Base-by-base conservation (phyloP, 495 filamentous ascomycete species). In the Neurospora intermedia region DNA sequence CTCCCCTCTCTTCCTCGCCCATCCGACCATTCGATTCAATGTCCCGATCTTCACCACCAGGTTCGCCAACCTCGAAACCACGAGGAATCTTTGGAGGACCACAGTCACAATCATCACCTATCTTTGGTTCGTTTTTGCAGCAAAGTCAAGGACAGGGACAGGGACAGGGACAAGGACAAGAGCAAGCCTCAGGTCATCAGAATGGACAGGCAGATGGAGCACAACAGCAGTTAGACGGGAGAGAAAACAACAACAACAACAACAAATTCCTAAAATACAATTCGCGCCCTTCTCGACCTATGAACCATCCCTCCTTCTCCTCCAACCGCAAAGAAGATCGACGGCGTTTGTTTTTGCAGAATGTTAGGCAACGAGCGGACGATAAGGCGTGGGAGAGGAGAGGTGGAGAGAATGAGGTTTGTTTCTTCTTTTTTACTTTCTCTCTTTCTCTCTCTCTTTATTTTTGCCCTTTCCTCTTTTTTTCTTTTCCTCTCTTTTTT, bases 331-430 rank as follows among this genome's bases (percentile, higher is more conserved):
- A 66, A 66, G 87, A 91, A 70, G 81, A 84, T 69, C 81, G 90
- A 73, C 84, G 91, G 45, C 84, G 86, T 10, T 75, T 92, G 70
- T 99, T 96, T 76, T 81, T 98, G 40, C 88, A 91, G 76, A 92
- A 90, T 70, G 90, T 97, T n/a, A 84, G 89, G 76, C 88, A 89
- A 74, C 86, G 88, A 45, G 84, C 90, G 4, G 92, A 97, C 9
- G 89, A 93, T 16, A 84, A 81, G 77, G 77, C 86, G 80, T 88
- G 90, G 87, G 80, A 90, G 81, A 73, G 88, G 80, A 84, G 93
- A 82, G 88, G 89, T 46, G 84, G 93, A 2, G 91, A 93, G 66
- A 93, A 97, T 73, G 91, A 96, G 86, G 89, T 96, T 83, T 39
- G 82, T 78, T n/a, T 5, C 41, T 43, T 39, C 27, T 42, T 1